A percentile compares a stretch with the other conserved stretches of the same genome.
Evolutionary conservation across 2,329 filamentous ascomycete species (phyloP).

Genomic region (Trichoderma endophyticum): DNA sequence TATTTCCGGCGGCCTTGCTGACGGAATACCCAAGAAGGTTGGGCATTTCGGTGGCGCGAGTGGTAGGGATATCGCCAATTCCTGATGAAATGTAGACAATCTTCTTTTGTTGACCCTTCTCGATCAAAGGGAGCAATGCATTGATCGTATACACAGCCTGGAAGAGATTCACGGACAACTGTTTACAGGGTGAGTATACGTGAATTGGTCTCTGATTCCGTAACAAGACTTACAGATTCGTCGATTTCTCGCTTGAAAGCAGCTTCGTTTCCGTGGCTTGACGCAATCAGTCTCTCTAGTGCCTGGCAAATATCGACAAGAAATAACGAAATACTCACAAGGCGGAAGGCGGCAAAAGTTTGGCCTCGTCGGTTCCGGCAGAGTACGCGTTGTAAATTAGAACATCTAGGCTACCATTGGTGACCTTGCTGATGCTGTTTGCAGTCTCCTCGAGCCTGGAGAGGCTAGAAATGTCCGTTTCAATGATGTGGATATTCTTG

Average conservation of each 20-base stretch:
- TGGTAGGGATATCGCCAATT: not conserved
- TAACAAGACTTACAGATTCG: not conserved
- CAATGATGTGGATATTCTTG: not conserved
- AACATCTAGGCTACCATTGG: not conserved
- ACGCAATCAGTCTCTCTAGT: not conserved
- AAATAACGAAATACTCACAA: not conserved
- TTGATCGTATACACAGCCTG: not conserved
- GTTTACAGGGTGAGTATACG: not conserved
- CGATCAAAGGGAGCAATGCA: not conserved
- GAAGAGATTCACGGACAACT: not conserved
- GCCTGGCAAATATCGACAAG: not conserved
- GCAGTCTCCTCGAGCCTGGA: not conserved
- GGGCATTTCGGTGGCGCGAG: not conserved
- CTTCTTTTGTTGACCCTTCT: not conserved
- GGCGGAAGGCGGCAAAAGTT: not conserved
- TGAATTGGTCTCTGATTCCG: too few relatives aligned
- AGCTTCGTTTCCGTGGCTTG: not conserved
- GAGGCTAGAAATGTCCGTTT: not conserved
- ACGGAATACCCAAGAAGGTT: not conserved
- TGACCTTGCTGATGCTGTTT: not conserved
- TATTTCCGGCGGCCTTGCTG: not conserved
- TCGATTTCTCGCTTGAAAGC: not conserved
- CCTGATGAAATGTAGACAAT: not conserved
- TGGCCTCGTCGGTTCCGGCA: not conserved
- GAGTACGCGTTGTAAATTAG: not conserved